These are phyloP conservation scores for Ganoderma sinense DNA, from an alignment of 1,284 basidiomycete genomes.

Conservation along the genomic window DNA sequence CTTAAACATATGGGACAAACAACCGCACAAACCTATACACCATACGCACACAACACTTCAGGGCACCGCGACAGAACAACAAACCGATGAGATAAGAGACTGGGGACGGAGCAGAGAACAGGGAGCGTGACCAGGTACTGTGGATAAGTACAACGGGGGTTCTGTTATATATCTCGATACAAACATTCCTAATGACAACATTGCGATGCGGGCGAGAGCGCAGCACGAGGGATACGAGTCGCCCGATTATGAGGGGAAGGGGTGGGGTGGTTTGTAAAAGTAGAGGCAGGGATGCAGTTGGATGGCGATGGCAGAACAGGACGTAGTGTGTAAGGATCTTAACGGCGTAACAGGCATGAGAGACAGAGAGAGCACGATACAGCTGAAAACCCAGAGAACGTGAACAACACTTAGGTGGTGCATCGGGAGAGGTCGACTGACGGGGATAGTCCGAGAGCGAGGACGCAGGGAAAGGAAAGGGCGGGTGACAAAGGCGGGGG, in stretches of 20 bases:
- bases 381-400: slow-evolving; percentile 23
- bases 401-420: slow-evolving; percentile 7
- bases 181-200: slow-evolving; percentile 27
- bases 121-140: not conserved
- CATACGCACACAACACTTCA: not conserved
- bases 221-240: too few relatives aligned
- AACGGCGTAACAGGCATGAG: not conserved
- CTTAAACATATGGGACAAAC: not conserved
- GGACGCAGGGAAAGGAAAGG: slow-evolving; percentile 5
- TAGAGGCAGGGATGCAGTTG: not conserved
- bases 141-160: slow-evolving; percentile 12
- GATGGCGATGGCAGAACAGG: not conserved
- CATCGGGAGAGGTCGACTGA: slow-evolving; percentile 20
- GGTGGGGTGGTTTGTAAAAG: not conserved
- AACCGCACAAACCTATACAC: not conserved
- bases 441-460: slow-evolving; percentile 15
- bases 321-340: not conserved
- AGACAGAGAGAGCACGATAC: slow-evolving; percentile 27
- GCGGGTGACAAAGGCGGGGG: not conserved
- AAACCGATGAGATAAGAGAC: not conserved
- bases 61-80: not conserved
- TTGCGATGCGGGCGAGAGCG: slow-evolving; percentile 18
- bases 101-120: not conserved
- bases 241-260: slow-evolving; percentile 1
- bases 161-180: slow-evolving; percentile 28